Evolutionary conservation across 371 early-diverging fungal genomes (phyloP), one percentile per base, ranked within the genome.

Genomic region (Lichtheimia corymbifera): DNA sequence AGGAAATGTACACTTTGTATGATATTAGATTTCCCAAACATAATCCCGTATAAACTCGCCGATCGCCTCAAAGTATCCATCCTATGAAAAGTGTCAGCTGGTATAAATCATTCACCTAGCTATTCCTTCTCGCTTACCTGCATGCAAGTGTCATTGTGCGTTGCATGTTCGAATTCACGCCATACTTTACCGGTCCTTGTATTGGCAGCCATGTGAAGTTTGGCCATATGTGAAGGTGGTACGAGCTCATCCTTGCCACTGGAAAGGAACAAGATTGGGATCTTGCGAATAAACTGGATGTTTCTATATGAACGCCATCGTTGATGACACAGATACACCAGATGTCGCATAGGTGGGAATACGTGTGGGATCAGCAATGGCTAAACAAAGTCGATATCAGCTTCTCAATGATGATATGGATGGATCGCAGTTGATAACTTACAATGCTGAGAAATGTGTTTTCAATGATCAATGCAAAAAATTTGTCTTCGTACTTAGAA

Each of bases 401-500:
- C 14, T n/a, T 18, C 7, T 22, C 7, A 47, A 13, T 18, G 11
- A 47, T 47, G 1, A 2, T 2, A 22, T n/a, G 22, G 5, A 47
- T 18, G 5, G 17, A 18, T 47, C 5, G 5, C 44, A 12, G 12
- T 43, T 43, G 44, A 13, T 47, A 3, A 58, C 74, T 80, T 86
- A 89, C 92, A 69, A 97, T 71, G 57, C 90, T 93, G 51, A 92
- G 67, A 70, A 98, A 98, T 2, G 97, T 98, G 81, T 98, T 98
- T 71, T 98, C 98, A 44, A 98, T 68, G 22, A 97, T 90, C 20
- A 97, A 55, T 9, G 86, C 97, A 15, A 87, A 76, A 58, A 98
- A 83, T 63, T 80, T 69, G 49, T 85, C 86, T 64, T 90, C 86
- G 67, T 93, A 90, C 58, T 86, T 74, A 12, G 89, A 81, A 5